These are phyloP conservation scores for Ogataea nakhonphanomensis DNA, from an alignment of 805 yeast species.

Conservation along the genomic window DNA sequence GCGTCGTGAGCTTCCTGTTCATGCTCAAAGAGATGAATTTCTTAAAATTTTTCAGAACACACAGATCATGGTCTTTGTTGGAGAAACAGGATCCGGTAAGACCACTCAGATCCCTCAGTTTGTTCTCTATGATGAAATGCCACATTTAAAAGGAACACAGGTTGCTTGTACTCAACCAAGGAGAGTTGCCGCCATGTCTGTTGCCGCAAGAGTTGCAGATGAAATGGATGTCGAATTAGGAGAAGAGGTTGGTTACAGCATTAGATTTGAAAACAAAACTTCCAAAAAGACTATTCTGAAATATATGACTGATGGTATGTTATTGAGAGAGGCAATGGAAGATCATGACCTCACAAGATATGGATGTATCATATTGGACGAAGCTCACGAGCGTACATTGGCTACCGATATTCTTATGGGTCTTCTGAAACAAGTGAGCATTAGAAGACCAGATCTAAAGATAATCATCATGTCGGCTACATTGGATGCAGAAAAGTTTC, in stretches of 20 bases:
- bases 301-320: constrained; percentile 99
- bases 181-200: constrained; percentile 99
- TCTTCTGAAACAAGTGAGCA: constrained; percentile 73
- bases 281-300: constrained; percentile 76
- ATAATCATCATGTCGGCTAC: constrained; percentile 97
- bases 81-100: constrained; percentile 99
- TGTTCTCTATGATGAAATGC: constrained; percentile 88
- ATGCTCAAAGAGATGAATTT: constrained; percentile 88
- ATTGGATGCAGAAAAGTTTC: constrained; percentile 94
- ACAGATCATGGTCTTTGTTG: constrained; percentile 96
- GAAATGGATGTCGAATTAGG: constrained; percentile 95
- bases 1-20: constrained; percentile 89
- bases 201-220: constrained; percentile 94
- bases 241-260: constrained; percentile 91
- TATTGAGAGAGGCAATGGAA: constrained; percentile 94
- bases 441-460: constrained; percentile 82
- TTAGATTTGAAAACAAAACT: constrained; percentile 91
- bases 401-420: constrained; percentile 98
- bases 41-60: constrained; percentile 76
- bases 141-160: constrained; percentile 76
- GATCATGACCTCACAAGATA: constrained; percentile 79
- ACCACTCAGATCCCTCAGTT: constrained; percentile 98
- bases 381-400: constrained; percentile 96
- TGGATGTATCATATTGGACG: constrained; percentile 91
- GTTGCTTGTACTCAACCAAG: constrained; percentile 97